phyloP scores from a whole-genome alignment of 164 flowering plant genomes.

The Liquidambar formosana region DNA sequence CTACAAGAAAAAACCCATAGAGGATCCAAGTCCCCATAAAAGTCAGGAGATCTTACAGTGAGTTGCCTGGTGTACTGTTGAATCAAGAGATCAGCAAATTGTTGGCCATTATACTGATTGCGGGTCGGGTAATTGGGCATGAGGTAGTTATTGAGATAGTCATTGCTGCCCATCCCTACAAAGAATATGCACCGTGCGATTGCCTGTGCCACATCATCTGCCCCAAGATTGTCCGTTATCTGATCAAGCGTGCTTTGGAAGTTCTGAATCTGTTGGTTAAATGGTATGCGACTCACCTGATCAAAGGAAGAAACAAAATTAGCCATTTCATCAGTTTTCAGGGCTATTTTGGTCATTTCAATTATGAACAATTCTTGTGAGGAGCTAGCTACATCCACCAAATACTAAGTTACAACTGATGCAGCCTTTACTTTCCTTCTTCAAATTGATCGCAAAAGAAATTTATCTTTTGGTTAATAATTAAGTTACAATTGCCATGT shows the following conservation, averaged over 20 bases:
- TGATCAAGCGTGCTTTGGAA: constrained; percentile 74
- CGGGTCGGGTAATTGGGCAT: constrained; percentile 84
- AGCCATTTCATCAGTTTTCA: too few species aligned
- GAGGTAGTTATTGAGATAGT: constrained; percentile 95
- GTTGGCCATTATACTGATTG: constrained; percentile 61
- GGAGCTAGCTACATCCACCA: too few species aligned
- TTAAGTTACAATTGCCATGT: too few species aligned
- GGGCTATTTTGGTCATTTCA: too few species aligned
- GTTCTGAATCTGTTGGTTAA: constrained; percentile 75
- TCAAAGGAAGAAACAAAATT: background rate
- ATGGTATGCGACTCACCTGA: constrained; percentile 86
- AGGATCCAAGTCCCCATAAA: too few species aligned
- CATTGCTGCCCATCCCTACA: constrained; percentile 98
- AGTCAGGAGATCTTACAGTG: constrained; percentile 35
- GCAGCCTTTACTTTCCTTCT: too few species aligned
- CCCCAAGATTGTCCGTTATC: constrained; percentile 61
- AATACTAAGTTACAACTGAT: too few species aligned
- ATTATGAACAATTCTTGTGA: too few species aligned
- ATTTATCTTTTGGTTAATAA: too few species aligned
- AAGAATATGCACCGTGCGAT: constrained; percentile 66
- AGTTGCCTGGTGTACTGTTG: constrained; percentile 62
- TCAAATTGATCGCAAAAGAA: too few species aligned
- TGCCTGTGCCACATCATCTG: constrained; percentile 41
- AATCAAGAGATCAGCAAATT: constrained; percentile 65
- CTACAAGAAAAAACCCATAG: too few species aligned